A percentile compares a stretch with the other conserved stretches of the same genome.
Conservation (phyloP, 202 grass and related monocot genomes). For the Setaria italica region DNA sequence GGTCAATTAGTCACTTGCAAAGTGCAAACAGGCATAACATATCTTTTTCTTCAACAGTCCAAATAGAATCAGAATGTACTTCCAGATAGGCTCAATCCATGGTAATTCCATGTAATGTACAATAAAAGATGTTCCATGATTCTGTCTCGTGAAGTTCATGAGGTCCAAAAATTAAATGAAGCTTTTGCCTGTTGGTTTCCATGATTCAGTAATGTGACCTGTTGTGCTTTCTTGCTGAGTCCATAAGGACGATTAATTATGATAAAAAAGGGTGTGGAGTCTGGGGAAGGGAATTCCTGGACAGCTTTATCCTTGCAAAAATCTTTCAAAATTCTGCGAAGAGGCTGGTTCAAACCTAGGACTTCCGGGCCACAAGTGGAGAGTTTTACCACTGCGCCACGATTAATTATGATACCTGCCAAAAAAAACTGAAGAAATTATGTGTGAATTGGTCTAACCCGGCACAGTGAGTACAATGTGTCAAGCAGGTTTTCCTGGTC, state of each 20-base stretch:
- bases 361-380: too few relatives aligned
- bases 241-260: conserved; percentile 2
- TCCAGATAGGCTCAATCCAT: background rate
- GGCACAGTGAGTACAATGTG: background rate
- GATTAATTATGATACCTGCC: background rate
- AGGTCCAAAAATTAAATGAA: conserved; percentile 13
- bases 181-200: background rate
- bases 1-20: conserved; percentile 31
- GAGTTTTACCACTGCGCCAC: background rate
- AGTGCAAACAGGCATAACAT: conserved; percentile 13
- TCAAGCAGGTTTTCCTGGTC: background rate
- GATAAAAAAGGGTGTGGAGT: too few relatives aligned
- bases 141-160: conserved; percentile 20
- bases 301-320: too few relatives aligned
- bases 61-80: conserved; percentile 38
- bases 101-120: background rate
- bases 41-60: background rate
- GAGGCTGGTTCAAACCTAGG: too few relatives aligned
- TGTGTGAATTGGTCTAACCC: background rate
- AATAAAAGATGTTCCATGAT: background rate
- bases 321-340: too few relatives aligned
- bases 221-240: background rate
- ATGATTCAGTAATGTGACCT: conserved; percentile 9
- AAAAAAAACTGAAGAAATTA: too few relatives aligned
- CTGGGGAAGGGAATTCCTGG: too few relatives aligned